Conservation (phyloP, 345 rosid genomes). For the Aquilaria yunnanensis region DNA sequence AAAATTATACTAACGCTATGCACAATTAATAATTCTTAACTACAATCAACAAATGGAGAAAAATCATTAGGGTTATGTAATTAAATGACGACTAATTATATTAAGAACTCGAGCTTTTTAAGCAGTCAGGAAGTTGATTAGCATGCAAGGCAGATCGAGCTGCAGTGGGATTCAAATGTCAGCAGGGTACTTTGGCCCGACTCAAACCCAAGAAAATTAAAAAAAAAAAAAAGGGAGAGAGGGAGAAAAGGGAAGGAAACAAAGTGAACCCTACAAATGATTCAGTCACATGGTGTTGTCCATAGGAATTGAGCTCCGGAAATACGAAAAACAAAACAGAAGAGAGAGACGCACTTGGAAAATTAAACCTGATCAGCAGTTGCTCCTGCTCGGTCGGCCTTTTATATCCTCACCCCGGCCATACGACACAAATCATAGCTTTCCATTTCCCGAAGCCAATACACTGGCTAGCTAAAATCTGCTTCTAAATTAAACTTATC, state of each 20-base stretch:
- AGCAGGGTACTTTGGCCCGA: neutral
- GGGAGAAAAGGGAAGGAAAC: slow-evolving; percentile 32
- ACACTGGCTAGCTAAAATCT: slow-evolving; percentile 20
- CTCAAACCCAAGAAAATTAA: slow-evolving; percentile 14
- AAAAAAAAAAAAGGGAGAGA: slow-evolving; percentile 13
- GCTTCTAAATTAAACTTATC: neutral
- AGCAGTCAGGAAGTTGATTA: neutral
- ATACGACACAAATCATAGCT: slow-evolving; percentile 44
- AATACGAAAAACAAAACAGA: slow-evolving; percentile 22
- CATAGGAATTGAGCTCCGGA: slow-evolving; percentile 23
- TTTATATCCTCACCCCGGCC: slow-evolving; percentile 24
- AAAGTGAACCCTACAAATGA: slow-evolving; percentile 65
- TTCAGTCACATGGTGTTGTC: slow-evolving; percentile 51
- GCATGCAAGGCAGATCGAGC: no score
- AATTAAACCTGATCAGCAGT: neutral
- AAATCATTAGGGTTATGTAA: slow-evolving; percentile 14
- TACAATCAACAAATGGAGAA: neutral
- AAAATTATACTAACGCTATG: neutral
- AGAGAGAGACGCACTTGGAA: slow-evolving; percentile 19
- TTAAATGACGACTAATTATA: slow-evolving; percentile 14
- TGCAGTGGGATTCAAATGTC: no score
- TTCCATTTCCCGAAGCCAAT: slow-evolving; percentile 42
- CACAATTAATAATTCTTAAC: neutral
- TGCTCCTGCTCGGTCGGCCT: neutral
- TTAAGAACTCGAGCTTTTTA: slow-evolving; percentile 18